Percentiles rank a stretch among this genome's conserved stretches.
These are phyloP conservation scores for Psophocarpus tetragonolobus DNA, from an alignment of 306 rosid genomes.

Conservation along the genomic window DNA sequence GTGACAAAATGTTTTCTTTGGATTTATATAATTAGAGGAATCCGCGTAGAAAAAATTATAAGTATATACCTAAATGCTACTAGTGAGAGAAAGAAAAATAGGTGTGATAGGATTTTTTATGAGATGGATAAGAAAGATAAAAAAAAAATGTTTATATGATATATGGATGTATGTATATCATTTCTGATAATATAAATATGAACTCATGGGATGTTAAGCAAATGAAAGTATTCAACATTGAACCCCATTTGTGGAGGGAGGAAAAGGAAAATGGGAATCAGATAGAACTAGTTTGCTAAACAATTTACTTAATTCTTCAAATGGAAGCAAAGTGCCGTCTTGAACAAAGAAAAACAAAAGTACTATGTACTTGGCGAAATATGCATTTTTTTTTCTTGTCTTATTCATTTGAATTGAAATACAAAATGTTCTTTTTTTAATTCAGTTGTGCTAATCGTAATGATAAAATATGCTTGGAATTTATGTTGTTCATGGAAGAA, in stretches of 20 bases:
- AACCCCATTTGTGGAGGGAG: not conserved
- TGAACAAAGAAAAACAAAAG: not conserved
- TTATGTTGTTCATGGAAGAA: constrained; percentile 24
- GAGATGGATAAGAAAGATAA: too few relatives aligned
- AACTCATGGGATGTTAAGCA: not conserved
- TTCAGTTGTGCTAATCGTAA: constrained; percentile 13
- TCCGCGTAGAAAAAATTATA: too few relatives aligned
- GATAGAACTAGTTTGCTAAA: constrained; percentile 30
- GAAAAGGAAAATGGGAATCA: not conserved
- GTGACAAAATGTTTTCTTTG: constrained; percentile 4
- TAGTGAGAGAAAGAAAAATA: too few relatives aligned
- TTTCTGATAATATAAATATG: too few relatives aligned
- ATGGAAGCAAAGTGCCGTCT: constrained; percentile 39
- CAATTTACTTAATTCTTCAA: constrained; percentile 42
- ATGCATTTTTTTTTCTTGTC: not conserved
- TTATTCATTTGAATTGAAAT: not conserved
- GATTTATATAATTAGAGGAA: not conserved
- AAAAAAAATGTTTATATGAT: too few relatives aligned
- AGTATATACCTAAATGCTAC: too few relatives aligned
- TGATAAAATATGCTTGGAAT: not conserved
- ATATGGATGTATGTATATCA: too few relatives aligned
- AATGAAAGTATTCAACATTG: not conserved
- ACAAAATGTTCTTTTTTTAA: not conserved
- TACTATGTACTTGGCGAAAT: not conserved
- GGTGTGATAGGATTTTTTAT: too few relatives aligned